Evolutionary conservation across 371 early-diverging fungal species (phyloP).

Genomic region (Mucor racemosus): DNA sequence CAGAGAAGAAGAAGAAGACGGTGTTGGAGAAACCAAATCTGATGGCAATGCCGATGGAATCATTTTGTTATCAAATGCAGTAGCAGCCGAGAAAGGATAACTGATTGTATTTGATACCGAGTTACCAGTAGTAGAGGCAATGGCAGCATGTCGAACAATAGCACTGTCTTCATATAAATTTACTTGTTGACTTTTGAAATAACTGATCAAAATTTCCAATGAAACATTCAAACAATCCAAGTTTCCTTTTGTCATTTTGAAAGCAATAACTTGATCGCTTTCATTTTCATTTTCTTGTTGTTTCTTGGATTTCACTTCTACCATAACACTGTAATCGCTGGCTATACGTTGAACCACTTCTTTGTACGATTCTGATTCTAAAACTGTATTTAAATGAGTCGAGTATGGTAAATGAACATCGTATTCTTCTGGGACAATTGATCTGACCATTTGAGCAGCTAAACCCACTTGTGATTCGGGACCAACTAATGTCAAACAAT

Average conservation of each 20-base stretch:
- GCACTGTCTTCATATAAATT: slow-evolving; percentile 27
- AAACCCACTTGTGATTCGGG: slow-evolving; percentile 48
- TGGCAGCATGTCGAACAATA: slow-evolving; percentile 14
- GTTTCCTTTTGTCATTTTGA: slow-evolving; percentile 25
- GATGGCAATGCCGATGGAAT: slow-evolving; percentile 15
- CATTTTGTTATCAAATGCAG: slow-evolving; percentile 20
- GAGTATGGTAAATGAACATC: slow-evolving; percentile 41
- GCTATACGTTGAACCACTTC: slow-evolving; percentile 13
- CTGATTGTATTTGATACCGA: neutral
- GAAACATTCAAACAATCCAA: slow-evolving; percentile 23
- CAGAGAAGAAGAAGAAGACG: slow-evolving; percentile 26
- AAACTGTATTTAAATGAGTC: slow-evolving; percentile 19
- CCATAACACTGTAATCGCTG: slow-evolving; percentile 10
- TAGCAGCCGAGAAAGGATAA: slow-evolving; percentile 1
- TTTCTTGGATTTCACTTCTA: slow-evolving; percentile 6
- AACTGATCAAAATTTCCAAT: slow-evolving; percentile 23
- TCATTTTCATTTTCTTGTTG: neutral
- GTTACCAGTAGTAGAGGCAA: neutral
- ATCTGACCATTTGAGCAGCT: slow-evolving; percentile 43
- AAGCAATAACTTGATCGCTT: slow-evolving; percentile 18
- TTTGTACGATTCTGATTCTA: slow-evolving; percentile 25
- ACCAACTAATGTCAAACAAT: slow-evolving; percentile 41
- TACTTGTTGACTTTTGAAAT: slow-evolving; percentile 28
- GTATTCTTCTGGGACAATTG: slow-evolving; percentile 49
- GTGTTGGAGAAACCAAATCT: slow-evolving; percentile 26